Percentiles rank a stretch among this genome's conserved stretches.
phyloP scores from a whole-genome alignment of 768 basidiomycete genomes.

The Nidula microcarpa region DNA sequence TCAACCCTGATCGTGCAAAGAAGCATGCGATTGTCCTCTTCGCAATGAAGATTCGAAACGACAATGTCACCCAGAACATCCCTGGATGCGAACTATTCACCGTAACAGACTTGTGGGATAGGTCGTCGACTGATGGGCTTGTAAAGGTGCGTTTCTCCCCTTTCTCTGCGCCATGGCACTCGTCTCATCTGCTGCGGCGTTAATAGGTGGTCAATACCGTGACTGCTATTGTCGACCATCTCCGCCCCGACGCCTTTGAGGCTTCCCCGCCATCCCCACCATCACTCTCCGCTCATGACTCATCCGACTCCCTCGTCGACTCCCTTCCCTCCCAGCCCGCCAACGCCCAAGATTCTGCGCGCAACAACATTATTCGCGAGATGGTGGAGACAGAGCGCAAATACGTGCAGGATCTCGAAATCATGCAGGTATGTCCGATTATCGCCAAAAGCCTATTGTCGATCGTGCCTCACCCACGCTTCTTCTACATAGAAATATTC shows the following conservation, averaged over 20 bases:
- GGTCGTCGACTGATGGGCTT: conserved; percentile 88
- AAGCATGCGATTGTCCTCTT: conserved; percentile 91
- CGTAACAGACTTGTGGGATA: conserved; percentile 86
- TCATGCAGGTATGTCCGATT: conserved; percentile 77
- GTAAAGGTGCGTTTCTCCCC: conserved; percentile 70
- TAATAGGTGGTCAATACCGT: conserved; percentile 86
- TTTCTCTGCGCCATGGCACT: conserved; percentile 1
- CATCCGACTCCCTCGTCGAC: conserved; percentile 57
- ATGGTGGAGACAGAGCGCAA: conserved; percentile 94
- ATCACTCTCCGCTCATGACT: conserved; percentile 51
- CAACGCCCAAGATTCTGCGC: conserved; percentile 60
- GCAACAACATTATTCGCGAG: conserved; percentile 81
- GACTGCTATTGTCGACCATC: conserved; percentile 73
- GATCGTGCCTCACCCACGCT: conserved; percentile 12
- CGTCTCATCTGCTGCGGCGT: conserved; percentile 2
- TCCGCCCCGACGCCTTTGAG: conserved; percentile 69
- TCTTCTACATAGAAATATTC: conserved; percentile 72
- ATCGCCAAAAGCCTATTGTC: conserved; percentile 1
- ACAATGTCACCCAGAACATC: conserved; percentile 57
- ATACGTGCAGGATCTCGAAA: conserved; percentile 94
- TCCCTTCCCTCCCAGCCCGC: conserved; percentile 36
- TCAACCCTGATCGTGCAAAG: conserved; percentile 76
- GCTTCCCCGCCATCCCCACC: conserved; percentile 57
- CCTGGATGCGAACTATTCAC: conserved; percentile 80
- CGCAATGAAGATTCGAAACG: conserved; percentile 78